Percentiles rank a stretch among this genome's conserved stretches.
Evolutionary conservation across 129 eudicot species (phyloP).

Genomic region (Flaveria brownii): DNA sequence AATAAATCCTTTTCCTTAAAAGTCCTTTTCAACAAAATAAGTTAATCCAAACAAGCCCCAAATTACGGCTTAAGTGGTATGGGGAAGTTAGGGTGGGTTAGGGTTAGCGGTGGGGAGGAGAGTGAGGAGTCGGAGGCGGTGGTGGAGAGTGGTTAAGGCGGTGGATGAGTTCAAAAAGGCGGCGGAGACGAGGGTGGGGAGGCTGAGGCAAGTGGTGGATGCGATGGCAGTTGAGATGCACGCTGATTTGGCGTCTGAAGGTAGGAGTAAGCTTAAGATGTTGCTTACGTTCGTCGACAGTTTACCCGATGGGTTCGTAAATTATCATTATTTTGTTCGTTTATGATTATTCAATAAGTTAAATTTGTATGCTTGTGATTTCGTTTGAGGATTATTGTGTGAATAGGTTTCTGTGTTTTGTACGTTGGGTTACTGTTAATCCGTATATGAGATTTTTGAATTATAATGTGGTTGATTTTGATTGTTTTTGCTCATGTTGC

Average conservation of each 20-base stretch:
- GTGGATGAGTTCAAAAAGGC: too few relatives aligned
- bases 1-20: too few relatives aligned
- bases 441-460: not conserved
- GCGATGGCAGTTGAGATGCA: constrained; percentile 51
- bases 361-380: not conserved
- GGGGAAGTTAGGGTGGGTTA: too few relatives aligned
- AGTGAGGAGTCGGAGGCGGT: too few relatives aligned
- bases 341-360: not conserved
- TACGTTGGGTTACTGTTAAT: not conserved
- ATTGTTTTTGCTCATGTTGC: not conserved
- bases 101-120: too few relatives aligned
- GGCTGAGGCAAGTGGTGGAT: too few relatives aligned
- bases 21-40: too few relatives aligned
- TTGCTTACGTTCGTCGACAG: constrained; percentile 80
- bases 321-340: not conserved
- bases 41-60: too few relatives aligned
- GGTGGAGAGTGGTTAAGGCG: too few relatives aligned
- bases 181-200: too few relatives aligned
- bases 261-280: constrained; percentile 96
- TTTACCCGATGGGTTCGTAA: constrained; percentile 73
- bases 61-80: too few relatives aligned
- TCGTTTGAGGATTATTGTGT: not conserved
- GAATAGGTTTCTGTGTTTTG: not conserved
- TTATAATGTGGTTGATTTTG: not conserved
- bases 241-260: constrained; percentile 96